phyloP scores from a whole-genome alignment of 2,329 filamentous ascomycete genomes.

The Penicillium aurantiogriseum region DNA sequence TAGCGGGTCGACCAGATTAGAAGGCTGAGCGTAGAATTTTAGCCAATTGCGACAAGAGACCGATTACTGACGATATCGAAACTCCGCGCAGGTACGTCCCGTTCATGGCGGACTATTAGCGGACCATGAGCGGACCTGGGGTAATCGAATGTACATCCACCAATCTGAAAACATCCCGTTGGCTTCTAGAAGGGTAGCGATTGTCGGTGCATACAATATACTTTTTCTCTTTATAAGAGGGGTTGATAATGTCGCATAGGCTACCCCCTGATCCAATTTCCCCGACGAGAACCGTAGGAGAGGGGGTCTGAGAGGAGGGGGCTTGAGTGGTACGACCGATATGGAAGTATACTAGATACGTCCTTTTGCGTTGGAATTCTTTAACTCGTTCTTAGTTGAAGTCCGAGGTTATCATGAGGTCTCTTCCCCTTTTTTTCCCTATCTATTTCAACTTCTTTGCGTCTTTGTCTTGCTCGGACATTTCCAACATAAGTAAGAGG shows the following conservation, averaged over 20 bases:
- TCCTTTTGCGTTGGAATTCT: background rate
- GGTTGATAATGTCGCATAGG: slow-evolving; percentile 19
- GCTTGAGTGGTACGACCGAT: background rate
- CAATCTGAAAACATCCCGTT: slow-evolving; percentile 16
- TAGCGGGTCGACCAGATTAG: slow-evolving; percentile 14
- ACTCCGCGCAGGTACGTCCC: slow-evolving; percentile 25
- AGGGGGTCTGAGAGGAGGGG: background rate
- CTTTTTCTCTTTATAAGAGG: slow-evolving; percentile 18
- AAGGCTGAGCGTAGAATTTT: background rate
- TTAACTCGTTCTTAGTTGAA: background rate
- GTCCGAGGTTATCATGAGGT: background rate
- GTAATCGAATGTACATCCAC: slow-evolving; percentile 26
- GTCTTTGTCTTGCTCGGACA: background rate
- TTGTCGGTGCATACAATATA: slow-evolving; percentile 12
- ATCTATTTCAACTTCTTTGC: background rate
- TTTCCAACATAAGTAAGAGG: background rate
- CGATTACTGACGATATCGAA: slow-evolving; percentile 27
- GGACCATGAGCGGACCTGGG: slow-evolving; percentile 27
- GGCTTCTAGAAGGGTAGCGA: slow-evolving; percentile 27
- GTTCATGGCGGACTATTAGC: slow-evolving; percentile 9
- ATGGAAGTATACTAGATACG: background rate
- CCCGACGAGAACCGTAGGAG: slow-evolving; percentile 22
- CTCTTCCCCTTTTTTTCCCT: background rate
- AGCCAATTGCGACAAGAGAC: slow-evolving; percentile 28
- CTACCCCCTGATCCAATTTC: slow-evolving; percentile 6